phyloP scores from a whole-genome alignment of 2,329 filamentous ascomycete species.

The Ilyonectria robusta region DNA sequence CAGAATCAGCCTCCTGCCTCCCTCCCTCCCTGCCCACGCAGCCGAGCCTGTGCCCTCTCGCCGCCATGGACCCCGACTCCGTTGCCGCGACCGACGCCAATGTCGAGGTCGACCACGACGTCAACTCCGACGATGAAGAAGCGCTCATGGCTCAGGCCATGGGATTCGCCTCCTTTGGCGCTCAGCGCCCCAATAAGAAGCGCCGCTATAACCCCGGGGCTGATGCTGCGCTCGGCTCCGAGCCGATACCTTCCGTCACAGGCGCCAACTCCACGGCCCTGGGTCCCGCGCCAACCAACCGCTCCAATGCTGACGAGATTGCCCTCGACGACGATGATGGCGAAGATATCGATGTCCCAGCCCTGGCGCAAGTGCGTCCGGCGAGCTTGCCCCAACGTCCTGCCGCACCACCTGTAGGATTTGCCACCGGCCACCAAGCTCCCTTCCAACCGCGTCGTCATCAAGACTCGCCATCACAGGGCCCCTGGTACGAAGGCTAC shows the following conservation, averaged over 20 bases:
- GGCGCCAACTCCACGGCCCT: slow-evolving; percentile 57
- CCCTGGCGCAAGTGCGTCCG: slow-evolving; percentile 50
- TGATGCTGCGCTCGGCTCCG: slow-evolving; percentile 58
- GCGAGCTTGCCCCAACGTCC: slow-evolving; percentile 53
- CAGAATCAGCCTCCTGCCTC: not conserved
- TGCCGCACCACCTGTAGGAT: slow-evolving; percentile 28
- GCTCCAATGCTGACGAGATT: slow-evolving; percentile 62
- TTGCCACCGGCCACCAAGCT: slow-evolving; percentile 22
- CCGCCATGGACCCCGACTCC: slow-evolving; percentile 26
- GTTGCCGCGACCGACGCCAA: slow-evolving; percentile 2
- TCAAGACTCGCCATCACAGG: slow-evolving; percentile 30
- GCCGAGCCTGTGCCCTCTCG: not conserved
- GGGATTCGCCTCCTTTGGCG: slow-evolving; percentile 82
- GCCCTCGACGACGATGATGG: slow-evolving; percentile 58
- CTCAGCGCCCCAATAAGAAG: slow-evolving; percentile 71
- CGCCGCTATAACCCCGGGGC: slow-evolving; percentile 74
- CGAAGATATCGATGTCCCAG: slow-evolving; percentile 44
- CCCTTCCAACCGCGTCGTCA: slow-evolving; percentile 21
- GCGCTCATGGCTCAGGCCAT: slow-evolving; percentile 76
- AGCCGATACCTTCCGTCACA: slow-evolving; percentile 47
- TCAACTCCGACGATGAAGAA: slow-evolving; percentile 51
- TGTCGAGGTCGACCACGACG: slow-evolving; percentile 33
- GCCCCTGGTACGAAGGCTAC: slow-evolving; percentile 75
- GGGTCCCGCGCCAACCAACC: slow-evolving; percentile 40
- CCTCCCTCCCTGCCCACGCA: not conserved